Conservation (phyloP, 2,329 filamentous ascomycete species). For the Pseudohalonectria lignicola region DNA sequence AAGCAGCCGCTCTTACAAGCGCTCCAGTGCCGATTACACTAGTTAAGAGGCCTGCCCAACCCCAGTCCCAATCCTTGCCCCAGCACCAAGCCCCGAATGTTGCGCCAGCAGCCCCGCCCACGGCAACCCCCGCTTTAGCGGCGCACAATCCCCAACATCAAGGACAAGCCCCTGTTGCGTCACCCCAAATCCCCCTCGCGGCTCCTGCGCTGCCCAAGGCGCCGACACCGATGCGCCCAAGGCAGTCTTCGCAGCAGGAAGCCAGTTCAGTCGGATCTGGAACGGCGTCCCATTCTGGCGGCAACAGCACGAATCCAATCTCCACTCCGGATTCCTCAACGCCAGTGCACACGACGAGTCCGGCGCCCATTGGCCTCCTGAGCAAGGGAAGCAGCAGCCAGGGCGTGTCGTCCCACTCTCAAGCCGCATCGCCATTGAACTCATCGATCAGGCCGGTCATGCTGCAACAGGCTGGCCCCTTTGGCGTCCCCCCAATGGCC, state of each 20-base stretch:
- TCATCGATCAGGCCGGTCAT: constrained; percentile 20
- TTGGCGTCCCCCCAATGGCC: no score
- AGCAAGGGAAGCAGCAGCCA: constrained; percentile 19
- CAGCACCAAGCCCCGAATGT: constrained; percentile 49
- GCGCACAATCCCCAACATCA: no score
- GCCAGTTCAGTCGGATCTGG: constrained; percentile 34
- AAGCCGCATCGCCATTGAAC: constrained; percentile 54
- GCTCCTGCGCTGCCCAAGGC: constrained; percentile 77
- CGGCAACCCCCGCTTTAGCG: no score
- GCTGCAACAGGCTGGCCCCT: background rate
- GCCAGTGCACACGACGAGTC: constrained; percentile 55
- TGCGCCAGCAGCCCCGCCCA: no score
- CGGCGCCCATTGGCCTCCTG: constrained; percentile 46
- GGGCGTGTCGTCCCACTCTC: constrained; percentile 19
- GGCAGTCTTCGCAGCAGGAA: constrained; percentile 71
- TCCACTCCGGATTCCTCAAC: constrained; percentile 50
- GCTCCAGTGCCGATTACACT: constrained; percentile 19
- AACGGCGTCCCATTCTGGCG: constrained; percentile 48
- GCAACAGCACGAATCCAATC: constrained; percentile 40
- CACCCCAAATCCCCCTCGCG: constrained; percentile 68
- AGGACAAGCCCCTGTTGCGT: no score
- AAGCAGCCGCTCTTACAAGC: constrained; percentile 23
- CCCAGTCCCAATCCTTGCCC: constrained; percentile 31
- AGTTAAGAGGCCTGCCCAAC: constrained; percentile 28
- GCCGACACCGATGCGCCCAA: constrained; percentile 65